phyloP scores from a whole-genome alignment of 768 basidiomycete species.

The Mycena amicta region DNA sequence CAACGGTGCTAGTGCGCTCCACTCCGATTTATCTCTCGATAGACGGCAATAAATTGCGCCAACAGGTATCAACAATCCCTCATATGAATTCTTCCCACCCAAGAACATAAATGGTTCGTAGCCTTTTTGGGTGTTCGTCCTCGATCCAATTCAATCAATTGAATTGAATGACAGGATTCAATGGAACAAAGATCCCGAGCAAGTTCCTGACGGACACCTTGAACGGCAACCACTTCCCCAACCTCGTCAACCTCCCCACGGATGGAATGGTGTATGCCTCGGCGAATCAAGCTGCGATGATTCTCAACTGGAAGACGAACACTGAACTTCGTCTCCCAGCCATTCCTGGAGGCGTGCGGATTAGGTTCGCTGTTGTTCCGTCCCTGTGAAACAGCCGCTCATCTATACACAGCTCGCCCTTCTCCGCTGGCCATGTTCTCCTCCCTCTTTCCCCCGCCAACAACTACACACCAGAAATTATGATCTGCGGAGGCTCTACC shows the following conservation, averaged over 20 bases:
- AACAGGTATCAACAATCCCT: conserved; percentile 79
- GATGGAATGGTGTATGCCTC: conserved; percentile 81
- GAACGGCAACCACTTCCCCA: conserved; percentile 70
- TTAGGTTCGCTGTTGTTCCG: conserved; percentile 87
- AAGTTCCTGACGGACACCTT: too few species aligned
- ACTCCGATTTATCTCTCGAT: too few species aligned
- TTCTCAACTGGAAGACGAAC: conserved; percentile 59
- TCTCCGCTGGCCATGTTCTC: conserved; percentile 75
- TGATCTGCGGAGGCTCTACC: conserved; percentile 88
- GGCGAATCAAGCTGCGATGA: conserved; percentile 33
- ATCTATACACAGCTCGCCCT: too few species aligned
- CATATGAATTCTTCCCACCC: conserved; percentile 81
- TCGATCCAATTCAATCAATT: conserved; percentile 79
- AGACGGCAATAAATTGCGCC: conserved; percentile 73
- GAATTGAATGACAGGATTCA: too few species aligned
- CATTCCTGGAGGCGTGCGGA: conserved; percentile 69
- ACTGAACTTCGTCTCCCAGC: conserved; percentile 63
- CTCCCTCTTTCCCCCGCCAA: conserved; percentile 89
- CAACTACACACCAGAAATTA: conserved; percentile 79
- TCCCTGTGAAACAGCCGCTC: too few species aligned
- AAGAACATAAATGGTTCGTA: conserved; percentile 52
- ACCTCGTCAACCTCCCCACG: conserved; percentile 74
- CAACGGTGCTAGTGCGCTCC: too few species aligned
- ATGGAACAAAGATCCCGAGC: too few species aligned
- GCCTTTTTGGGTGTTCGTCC: conserved; percentile 71